Evolutionary conservation across 2,329 filamentous ascomycete species (phyloP).

Genomic region (Leptographium wingfieldii): DNA sequence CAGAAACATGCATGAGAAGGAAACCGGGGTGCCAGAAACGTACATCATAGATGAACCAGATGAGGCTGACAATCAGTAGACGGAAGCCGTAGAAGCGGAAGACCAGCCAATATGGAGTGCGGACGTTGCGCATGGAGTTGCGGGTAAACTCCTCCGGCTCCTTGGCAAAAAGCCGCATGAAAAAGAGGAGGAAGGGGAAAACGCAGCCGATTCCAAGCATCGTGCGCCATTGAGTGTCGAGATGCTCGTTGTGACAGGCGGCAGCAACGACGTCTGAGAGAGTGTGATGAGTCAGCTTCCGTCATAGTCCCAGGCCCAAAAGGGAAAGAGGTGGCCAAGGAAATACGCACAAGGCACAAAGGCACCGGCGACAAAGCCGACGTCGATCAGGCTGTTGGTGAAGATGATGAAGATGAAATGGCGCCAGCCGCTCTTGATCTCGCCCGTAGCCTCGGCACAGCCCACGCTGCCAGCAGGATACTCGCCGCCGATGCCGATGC

Average conservation of each 20-base stretch:
- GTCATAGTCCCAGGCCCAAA: slow-evolving; percentile 8
- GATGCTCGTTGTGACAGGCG: slow-evolving; percentile 46
- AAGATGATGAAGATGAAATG: slow-evolving; percentile 77
- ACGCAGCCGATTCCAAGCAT: slow-evolving; percentile 66
- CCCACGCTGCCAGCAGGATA: slow-evolving; percentile 77
- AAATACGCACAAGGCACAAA: slow-evolving; percentile 47
- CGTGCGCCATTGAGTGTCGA: slow-evolving; percentile 69
- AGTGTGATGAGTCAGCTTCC: too few relatives aligned
- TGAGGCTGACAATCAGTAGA: slow-evolving; percentile 54
- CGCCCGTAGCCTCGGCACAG: slow-evolving; percentile 71
- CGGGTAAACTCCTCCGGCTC: slow-evolving; percentile 68
- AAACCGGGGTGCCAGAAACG: background rate
- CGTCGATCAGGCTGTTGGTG: slow-evolving; percentile 15
- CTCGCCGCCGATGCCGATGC: slow-evolving; percentile 70
- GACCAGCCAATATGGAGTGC: slow-evolving; percentile 43
- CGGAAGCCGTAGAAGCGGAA: slow-evolving; percentile 61
- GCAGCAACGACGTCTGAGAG: slow-evolving; percentile 35
- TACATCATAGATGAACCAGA: slow-evolving; percentile 73
- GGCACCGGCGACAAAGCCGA: slow-evolving; percentile 69
- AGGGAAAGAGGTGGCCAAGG: background rate
- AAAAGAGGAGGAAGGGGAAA: slow-evolving; percentile 61
- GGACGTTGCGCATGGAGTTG: slow-evolving; percentile 52
- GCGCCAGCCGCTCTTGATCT: slow-evolving; percentile 67
- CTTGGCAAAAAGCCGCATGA: slow-evolving; percentile 58
- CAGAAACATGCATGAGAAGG: too few relatives aligned